Conservation (phyloP, 441 rosid genomes). For the Erodium texanum region DNA sequence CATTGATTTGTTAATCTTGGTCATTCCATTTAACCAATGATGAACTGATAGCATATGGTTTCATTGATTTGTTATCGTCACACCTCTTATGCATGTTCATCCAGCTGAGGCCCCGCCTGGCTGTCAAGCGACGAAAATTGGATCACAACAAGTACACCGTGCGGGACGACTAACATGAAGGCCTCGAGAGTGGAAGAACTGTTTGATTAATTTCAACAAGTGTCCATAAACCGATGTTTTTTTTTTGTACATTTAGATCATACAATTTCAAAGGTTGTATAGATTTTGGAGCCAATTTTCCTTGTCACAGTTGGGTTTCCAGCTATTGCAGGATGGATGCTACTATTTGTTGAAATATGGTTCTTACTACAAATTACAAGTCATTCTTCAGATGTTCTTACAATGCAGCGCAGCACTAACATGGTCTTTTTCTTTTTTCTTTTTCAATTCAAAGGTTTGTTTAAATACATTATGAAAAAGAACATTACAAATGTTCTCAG, state of each 20-base stretch:
- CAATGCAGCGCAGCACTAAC: neutral
- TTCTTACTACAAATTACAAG: too few relatives aligned
- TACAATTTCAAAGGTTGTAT: conserved; percentile 1
- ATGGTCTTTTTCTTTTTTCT: neutral
- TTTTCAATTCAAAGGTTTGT: neutral
- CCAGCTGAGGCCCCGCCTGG: conserved; percentile 55
- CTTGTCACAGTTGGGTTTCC: neutral
- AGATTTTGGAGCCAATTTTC: neutral
- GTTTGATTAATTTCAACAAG: conserved; percentile 4
- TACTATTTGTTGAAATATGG: too few relatives aligned
- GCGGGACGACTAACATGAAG: neutral
- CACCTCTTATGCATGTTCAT: conserved; percentile 18
- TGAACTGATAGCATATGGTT: neutral
- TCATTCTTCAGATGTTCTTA: too few relatives aligned
- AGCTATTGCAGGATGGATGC: neutral
- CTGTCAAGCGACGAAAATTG: conserved; percentile 29
- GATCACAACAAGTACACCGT: neutral
- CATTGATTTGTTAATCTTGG: too few relatives aligned
- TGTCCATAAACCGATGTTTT: conserved; percentile 1
- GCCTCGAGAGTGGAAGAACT: neutral
- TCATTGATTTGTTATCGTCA: conserved; percentile 3
- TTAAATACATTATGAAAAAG: neutral
- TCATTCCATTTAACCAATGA: neutral
- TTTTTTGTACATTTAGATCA: conserved; percentile 10
- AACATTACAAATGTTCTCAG: neutral